Conservation (phyloP, 2,329 filamentous ascomycete species). For the Fusarium sp. region DNA sequence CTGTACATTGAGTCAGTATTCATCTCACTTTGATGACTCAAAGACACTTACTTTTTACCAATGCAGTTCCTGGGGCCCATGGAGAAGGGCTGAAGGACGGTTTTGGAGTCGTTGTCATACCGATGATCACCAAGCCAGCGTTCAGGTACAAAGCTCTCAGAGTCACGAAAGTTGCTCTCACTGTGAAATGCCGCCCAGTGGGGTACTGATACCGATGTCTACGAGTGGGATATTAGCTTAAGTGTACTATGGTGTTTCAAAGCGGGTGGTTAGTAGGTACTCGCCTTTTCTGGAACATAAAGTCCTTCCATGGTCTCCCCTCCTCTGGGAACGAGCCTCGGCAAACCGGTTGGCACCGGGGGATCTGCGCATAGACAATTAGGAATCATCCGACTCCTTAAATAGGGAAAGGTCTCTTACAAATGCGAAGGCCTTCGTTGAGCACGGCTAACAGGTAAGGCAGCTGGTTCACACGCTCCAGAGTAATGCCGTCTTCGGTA, state of each 20-base stretch:
- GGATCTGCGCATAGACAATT: not conserved
- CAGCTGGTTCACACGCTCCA: conserved; percentile 5
- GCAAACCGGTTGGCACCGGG: conserved; percentile 6
- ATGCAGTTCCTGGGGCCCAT: conserved; percentile 22
- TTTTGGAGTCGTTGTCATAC: conserved; percentile 1
- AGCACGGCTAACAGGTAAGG: conserved; percentile 10
- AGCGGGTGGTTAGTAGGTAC: not conserved
- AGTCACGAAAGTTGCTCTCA: conserved; percentile 11
- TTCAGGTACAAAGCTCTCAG: conserved; percentile 18
- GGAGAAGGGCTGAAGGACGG: conserved; percentile 21
- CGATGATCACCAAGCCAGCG: conserved; percentile 13
- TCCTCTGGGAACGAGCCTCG: not conserved
- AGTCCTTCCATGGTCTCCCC: not conserved
- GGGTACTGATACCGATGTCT: not conserved
- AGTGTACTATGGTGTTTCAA: no score
- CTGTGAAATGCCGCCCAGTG: conserved; percentile 23
- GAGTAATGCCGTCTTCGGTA: not conserved
- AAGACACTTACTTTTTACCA: conserved; percentile 19
- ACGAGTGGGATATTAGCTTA: not conserved
- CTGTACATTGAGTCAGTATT: not conserved
- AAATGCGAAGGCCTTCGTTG: conserved; percentile 16
- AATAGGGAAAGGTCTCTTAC: not conserved
- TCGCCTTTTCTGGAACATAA: conserved; percentile 4
- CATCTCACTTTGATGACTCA: accelerated
- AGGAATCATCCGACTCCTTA: not conserved